phyloP scores from a whole-genome alignment of 257 asterid species.

The Solanum appendiculatum region DNA sequence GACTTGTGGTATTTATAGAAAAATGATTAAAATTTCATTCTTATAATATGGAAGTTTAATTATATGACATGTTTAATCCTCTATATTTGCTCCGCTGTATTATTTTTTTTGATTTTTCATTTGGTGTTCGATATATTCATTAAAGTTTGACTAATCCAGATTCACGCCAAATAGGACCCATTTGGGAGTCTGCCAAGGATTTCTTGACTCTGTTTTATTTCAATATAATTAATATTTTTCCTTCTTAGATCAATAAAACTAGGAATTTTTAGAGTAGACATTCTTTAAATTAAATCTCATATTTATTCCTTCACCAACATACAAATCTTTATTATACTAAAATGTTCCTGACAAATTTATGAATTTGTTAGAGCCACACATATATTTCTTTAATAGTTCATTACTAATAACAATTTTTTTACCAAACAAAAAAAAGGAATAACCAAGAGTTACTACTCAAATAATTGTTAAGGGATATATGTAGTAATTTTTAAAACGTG shows the following conservation, averaged over 20 bases:
- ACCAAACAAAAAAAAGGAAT: not conserved
- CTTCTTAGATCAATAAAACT: not conserved
- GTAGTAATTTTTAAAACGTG: not conserved
- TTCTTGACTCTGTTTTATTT: not conserved
- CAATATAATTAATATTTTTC: not conserved
- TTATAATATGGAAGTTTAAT: not conserved
- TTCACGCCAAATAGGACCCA: not conserved
- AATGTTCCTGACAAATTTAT: not conserved
- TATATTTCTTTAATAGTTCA: not conserved
- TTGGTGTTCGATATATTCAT: not conserved
- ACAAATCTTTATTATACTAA: not conserved
- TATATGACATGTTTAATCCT: not conserved
- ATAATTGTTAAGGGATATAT: not conserved
- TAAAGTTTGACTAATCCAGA: not conserved
- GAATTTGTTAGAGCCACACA: not conserved
- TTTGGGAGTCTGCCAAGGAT: not conserved
- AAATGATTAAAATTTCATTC: not conserved
- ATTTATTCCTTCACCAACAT: not conserved
- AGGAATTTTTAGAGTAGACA: not conserved
- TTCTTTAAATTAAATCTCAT: not conserved
- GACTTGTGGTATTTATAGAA: not conserved
- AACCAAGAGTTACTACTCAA: not conserved
- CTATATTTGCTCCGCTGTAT: not conserved
- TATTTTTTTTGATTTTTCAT: fast-evolving
- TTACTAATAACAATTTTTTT: not conserved